Conservation (phyloP, 345 rosid species). For the Rhodamnia argentea region DNA sequence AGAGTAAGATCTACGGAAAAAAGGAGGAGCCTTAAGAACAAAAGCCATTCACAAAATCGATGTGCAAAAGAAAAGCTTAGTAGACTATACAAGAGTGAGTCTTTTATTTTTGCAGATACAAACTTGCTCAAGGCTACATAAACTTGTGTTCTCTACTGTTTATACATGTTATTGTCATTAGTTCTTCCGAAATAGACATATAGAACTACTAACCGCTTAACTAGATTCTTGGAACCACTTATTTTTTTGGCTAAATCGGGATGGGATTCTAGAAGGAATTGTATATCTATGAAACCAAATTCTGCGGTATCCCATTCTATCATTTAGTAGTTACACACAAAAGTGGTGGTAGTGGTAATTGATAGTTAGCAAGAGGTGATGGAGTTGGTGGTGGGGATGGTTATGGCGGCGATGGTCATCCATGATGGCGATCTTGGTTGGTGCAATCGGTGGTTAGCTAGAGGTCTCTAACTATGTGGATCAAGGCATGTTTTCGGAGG, state of each 20-base stretch:
- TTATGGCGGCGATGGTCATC: neutral
- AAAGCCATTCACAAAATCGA: too few relatives aligned
- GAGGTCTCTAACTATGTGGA: neutral
- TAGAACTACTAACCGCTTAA: neutral
- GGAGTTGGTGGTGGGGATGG: neutral
- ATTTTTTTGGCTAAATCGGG: neutral
- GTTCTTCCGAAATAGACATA: too few relatives aligned
- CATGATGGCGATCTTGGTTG: neutral
- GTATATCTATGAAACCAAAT: neutral
- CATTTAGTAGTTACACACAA: neutral
- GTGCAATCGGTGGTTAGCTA: neutral
- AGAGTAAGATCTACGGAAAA: neutral
- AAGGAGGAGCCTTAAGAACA: neutral
- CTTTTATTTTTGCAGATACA: too few relatives aligned
- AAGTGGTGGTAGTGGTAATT: neutral
- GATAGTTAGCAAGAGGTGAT: neutral
- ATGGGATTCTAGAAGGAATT: neutral
- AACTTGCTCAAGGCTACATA: too few relatives aligned
- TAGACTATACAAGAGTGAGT: too few relatives aligned
- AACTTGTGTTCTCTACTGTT: too few relatives aligned
- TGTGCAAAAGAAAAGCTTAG: too few relatives aligned
- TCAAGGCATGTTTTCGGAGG: neutral
- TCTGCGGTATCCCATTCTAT: neutral
- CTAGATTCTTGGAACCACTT: neutral
- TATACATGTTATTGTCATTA: too few relatives aligned